phyloP scores from a whole-genome alignment of 2,329 filamentous ascomycete species.

The Chalaropsis ovoidea region DNA sequence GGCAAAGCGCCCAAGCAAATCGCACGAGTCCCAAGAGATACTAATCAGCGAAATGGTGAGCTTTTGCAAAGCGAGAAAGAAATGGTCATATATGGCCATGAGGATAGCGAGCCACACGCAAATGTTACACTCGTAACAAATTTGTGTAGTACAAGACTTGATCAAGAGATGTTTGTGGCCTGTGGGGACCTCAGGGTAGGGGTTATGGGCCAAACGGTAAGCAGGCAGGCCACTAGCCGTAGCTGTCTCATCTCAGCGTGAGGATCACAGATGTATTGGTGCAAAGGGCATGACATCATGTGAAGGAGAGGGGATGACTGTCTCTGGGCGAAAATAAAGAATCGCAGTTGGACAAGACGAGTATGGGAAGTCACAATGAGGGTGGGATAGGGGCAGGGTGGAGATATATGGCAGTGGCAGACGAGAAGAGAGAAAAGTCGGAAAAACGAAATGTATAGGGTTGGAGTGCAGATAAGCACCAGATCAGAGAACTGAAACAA shows the following conservation, averaged over 20 bases:
- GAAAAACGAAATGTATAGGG: background rate
- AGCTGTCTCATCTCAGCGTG: background rate
- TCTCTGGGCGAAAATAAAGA: too few relatives aligned
- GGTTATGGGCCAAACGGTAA: background rate
- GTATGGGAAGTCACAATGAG: too few relatives aligned
- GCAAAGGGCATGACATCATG: too few relatives aligned
- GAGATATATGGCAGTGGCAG: background rate
- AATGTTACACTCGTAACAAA: background rate
- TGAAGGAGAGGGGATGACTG: too few relatives aligned
- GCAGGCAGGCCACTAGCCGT: background rate
- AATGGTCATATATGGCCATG: background rate
- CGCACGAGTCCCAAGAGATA: background rate
- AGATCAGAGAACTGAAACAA: background rate
- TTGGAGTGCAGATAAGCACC: background rate
- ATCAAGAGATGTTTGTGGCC: background rate
- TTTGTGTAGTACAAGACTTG: background rate
- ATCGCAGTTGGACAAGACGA: too few relatives aligned
- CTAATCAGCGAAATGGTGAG: constrained; percentile 4
- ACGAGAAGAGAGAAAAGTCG: background rate
- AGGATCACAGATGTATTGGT: too few relatives aligned
- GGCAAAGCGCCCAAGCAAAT: background rate
- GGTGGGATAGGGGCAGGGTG: background rate
- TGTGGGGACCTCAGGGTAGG: background rate
- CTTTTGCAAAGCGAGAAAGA: constrained; percentile 1
- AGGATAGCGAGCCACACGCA: background rate